These are phyloP conservation scores for Parascedosporium putredinis DNA, from an alignment of 2,329 filamentous ascomycete species.

Conservation along the genomic window DNA sequence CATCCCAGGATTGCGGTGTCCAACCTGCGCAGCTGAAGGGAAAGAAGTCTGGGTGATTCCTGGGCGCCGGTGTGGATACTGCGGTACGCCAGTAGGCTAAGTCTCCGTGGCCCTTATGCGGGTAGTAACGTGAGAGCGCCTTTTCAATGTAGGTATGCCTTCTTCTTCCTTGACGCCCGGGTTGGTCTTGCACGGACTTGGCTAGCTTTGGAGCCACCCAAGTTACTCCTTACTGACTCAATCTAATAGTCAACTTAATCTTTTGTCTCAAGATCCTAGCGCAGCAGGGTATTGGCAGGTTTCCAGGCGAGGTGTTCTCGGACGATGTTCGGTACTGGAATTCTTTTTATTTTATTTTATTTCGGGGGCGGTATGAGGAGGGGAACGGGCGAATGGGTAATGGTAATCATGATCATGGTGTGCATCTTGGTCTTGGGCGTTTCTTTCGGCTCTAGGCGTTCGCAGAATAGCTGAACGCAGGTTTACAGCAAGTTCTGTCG, in stretches of 20 bases:
- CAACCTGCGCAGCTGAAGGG: conserved; percentile 36
- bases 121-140: background rate
- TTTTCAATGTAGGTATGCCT: background rate
- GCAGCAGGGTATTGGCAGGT: background rate
- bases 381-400: background rate
- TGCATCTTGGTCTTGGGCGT: background rate
- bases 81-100: conserved; percentile 33
- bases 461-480: background rate
- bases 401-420: background rate
- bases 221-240: too few species aligned
- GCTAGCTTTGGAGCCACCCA: too few species aligned
- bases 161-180: background rate
- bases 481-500: background rate
- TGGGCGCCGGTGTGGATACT: conserved; percentile 39
- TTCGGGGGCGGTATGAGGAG: too few species aligned
- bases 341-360: too few species aligned
- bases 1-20: conserved; percentile 42
- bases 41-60: conserved; percentile 47
- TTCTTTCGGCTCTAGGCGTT: background rate
- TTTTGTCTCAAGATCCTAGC: background rate
- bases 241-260: background rate
- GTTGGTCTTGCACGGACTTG: too few species aligned
- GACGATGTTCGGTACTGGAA: too few species aligned
- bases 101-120: background rate
- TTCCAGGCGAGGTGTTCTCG: too few species aligned